phyloP scores from a whole-genome alignment of 169 alveolate species.

The Babesia bigemina region DNA sequence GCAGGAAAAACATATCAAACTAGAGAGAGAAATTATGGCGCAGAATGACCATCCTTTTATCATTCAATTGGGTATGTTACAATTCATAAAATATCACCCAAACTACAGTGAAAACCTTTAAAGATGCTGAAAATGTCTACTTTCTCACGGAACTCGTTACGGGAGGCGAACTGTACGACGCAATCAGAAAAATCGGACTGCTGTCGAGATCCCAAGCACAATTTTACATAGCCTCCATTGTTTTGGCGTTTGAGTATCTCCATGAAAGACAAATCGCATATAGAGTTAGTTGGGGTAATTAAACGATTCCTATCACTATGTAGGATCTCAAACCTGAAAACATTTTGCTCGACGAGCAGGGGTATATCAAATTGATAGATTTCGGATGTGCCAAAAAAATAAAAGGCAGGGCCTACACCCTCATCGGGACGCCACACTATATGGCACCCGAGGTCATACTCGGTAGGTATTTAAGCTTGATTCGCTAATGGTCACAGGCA shows the following conservation, averaged over 20 bases:
- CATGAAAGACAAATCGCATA: conserved; percentile 93
- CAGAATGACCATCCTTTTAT: conserved; percentile 95
- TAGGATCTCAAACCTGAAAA: conserved; percentile 96
- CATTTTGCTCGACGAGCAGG: conserved; percentile 93
- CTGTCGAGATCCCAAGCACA: conserved; percentile 87
- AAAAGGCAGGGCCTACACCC: conserved; percentile 89
- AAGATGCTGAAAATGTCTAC: conserved; percentile 86
- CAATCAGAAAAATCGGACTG: conserved; percentile 88
- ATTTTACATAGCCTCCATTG: conserved; percentile 89
- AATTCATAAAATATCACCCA: background rate
- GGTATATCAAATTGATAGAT: conserved; percentile 94
- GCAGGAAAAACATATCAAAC: conserved; percentile 85
- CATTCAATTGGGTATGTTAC: conserved; percentile 77
- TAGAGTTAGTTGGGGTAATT: conserved; percentile 72
- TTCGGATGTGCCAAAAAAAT: conserved; percentile 95
- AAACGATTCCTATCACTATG: background rate
- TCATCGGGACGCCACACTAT: conserved; percentile 95
- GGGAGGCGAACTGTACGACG: conserved; percentile 94
- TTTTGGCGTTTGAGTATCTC: conserved; percentile 88
- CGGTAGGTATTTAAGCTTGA: conserved; percentile 67
- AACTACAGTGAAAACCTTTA: conserved; percentile 85
- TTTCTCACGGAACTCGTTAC: conserved; percentile 90
- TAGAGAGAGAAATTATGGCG: conserved; percentile 91
- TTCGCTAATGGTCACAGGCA: conserved; percentile 79
- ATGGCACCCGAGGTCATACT: conserved; percentile 94